Conservation (phyloP, 441 rosid species). For the Pelargonium citronellum region DNA sequence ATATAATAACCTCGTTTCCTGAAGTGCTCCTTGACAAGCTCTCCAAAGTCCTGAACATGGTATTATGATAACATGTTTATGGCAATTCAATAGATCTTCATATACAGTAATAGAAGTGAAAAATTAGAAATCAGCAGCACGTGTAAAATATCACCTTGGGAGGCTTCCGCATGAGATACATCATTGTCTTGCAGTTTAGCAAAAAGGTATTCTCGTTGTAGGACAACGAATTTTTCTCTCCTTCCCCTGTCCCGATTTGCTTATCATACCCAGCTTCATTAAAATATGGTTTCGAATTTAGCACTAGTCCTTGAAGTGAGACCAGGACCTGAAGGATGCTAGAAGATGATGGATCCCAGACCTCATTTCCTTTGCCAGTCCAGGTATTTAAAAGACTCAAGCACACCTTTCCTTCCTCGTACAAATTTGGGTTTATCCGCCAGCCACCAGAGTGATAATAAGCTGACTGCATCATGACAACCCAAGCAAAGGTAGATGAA, state of each 20-base stretch:
- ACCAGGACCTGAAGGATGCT: constrained; percentile 98
- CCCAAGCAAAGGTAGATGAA: too few relatives aligned
- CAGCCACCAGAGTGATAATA: constrained; percentile 97
- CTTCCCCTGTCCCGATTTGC: constrained; percentile 93
- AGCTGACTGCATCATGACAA: constrained; percentile 52
- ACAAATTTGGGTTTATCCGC: constrained; percentile 91
- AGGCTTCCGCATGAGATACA: constrained; percentile 79
- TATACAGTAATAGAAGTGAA: neutral
- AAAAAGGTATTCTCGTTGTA: constrained; percentile 91
- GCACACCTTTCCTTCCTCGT: constrained; percentile 95
- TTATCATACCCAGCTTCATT: constrained; percentile 98
- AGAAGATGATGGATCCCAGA: constrained; percentile 87
- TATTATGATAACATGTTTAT: constrained; percentile 11
- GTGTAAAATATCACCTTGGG: constrained; percentile 58
- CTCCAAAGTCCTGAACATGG: constrained; percentile 63
- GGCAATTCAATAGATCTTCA: neutral
- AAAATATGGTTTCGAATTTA: constrained; percentile 90
- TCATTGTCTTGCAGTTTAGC: constrained; percentile 88
- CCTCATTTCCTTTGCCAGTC: constrained; percentile 95
- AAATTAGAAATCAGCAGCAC: neutral
- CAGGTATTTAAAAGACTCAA: constrained; percentile 97
- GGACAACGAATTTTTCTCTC: constrained; percentile 91
- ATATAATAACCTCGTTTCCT: constrained; percentile 69
- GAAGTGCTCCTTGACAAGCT: constrained; percentile 70
- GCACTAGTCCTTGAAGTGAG: constrained; percentile 92